These are phyloP conservation scores for Abelmoschus esculentus DNA, from an alignment of 345 rosid genomes.

Conservation along the genomic window DNA sequence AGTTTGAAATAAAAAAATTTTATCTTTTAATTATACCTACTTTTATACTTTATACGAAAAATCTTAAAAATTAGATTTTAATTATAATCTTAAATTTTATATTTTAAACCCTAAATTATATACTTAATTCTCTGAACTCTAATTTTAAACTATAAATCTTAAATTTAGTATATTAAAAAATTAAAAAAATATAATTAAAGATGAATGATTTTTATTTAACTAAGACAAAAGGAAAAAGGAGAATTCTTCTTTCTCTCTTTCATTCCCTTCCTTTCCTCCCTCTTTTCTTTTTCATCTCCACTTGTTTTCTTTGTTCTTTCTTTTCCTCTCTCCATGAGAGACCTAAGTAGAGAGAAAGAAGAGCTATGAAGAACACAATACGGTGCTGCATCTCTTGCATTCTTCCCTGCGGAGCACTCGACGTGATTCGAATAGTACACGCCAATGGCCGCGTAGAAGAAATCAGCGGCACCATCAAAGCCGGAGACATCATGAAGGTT, in stretches of 20 bases:
- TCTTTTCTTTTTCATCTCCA: conserved; percentile 5
- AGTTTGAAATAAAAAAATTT: too few relatives aligned
- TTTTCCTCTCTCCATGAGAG: conserved; percentile 10
- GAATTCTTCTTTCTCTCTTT: not conserved
- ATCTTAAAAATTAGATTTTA: too few relatives aligned
- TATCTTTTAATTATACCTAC: too few relatives aligned
- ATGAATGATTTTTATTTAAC: too few relatives aligned
- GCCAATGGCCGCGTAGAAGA: conserved; percentile 86
- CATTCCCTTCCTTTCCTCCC: not conserved
- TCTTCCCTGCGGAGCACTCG: conserved; percentile 91
- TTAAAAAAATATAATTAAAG: too few relatives aligned
- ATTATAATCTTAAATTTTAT: too few relatives aligned
- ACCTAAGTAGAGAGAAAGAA: conserved; percentile 10
- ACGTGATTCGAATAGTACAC: conserved; percentile 91
- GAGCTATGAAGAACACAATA: conserved; percentile 68
- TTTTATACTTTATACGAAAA: too few relatives aligned
- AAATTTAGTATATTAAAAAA: too few relatives aligned
- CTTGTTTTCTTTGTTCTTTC: not conserved
- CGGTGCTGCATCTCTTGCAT: conserved; percentile 97
- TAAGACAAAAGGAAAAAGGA: conserved; percentile 17
- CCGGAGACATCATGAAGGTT: conserved; percentile 72
- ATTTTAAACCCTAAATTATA: too few relatives aligned
- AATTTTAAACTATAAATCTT: too few relatives aligned
- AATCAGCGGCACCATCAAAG: conserved; percentile 69
- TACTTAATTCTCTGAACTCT: too few relatives aligned